A percentile compares a stretch with the other conserved stretches of the same genome.
Conservation (phyloP, 331 rosid genomes). For the Saraca asoca region DNA sequence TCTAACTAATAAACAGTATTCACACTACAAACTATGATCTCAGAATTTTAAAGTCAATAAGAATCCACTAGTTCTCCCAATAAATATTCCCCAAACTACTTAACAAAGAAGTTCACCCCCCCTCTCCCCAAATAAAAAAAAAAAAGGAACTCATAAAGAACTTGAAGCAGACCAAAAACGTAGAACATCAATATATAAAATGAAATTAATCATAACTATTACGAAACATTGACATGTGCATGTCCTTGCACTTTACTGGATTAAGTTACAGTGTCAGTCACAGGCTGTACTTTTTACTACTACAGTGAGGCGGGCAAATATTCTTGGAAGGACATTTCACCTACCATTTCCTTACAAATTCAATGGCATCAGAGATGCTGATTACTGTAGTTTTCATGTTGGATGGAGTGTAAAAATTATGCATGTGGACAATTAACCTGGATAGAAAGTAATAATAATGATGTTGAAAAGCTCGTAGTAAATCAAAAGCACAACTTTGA, state of each 20-base stretch:
- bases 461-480: neutral
- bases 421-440: neutral
- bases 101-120: too few relatives aligned
- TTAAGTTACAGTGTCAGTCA: neutral
- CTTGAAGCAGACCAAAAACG: too few relatives aligned
- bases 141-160: too few relatives aligned
- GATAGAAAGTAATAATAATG: too few relatives aligned
- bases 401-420: neutral
- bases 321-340: too few relatives aligned
- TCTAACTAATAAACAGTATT: neutral
- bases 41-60: neutral
- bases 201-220: too few relatives aligned
- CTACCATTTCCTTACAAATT: too few relatives aligned
- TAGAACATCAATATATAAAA: too few relatives aligned
- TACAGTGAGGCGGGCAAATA: neutral
- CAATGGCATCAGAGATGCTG: neutral
- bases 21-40: conserved; percentile 7
- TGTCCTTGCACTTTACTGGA: neutral
- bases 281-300: neutral
- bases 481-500: neutral
- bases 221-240: neutral
- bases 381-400: neutral
- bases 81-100: too few relatives aligned
- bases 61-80: too few relatives aligned
- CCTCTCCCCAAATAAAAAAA: too few relatives aligned